Percentiles rank a stretch among this genome's conserved stretches.
Conservation (phyloP, 2,329 filamentous ascomycete genomes). For the Monosporascus sp. region DNA sequence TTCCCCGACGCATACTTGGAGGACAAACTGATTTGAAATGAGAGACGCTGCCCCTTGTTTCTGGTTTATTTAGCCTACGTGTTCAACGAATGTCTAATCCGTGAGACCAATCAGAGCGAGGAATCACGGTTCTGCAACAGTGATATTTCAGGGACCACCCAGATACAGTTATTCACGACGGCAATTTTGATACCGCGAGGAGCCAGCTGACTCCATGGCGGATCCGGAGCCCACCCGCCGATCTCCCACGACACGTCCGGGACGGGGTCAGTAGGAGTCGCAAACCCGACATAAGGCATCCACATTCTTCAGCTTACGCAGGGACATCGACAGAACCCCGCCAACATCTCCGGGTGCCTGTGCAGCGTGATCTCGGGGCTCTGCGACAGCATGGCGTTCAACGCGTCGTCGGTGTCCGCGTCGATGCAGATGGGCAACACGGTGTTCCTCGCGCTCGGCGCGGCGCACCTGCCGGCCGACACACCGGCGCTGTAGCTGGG, state of each 20-base stretch:
- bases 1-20: too few relatives aligned
- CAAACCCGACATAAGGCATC: background rate
- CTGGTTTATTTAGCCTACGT: too few relatives aligned
- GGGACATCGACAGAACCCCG: constrained; percentile 6
- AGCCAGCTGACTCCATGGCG: background rate
- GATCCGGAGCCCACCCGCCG: constrained; percentile 1
- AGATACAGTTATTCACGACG: too few relatives aligned
- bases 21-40: too few relatives aligned
- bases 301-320: background rate
- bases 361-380: constrained; percentile 34
- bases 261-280: background rate
- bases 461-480: constrained; percentile 43
- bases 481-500: constrained; percentile 48
- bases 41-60: too few relatives aligned
- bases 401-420: constrained; percentile 33
- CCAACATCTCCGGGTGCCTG: constrained; percentile 33
- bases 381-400: constrained; percentile 35
- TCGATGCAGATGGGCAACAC: constrained; percentile 52
- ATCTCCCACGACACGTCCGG: constrained; percentile 3
- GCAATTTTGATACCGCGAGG: too few relatives aligned
- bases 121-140: too few relatives aligned
- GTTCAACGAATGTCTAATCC: too few relatives aligned
- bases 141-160: too few relatives aligned
- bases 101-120: too few relatives aligned
- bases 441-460: constrained; percentile 56